Evolutionary conservation across 805 yeast genomes (phyloP), one percentile per base, ranked within the genome.

Genomic region (Hanseniaspora thailandica): DNA sequence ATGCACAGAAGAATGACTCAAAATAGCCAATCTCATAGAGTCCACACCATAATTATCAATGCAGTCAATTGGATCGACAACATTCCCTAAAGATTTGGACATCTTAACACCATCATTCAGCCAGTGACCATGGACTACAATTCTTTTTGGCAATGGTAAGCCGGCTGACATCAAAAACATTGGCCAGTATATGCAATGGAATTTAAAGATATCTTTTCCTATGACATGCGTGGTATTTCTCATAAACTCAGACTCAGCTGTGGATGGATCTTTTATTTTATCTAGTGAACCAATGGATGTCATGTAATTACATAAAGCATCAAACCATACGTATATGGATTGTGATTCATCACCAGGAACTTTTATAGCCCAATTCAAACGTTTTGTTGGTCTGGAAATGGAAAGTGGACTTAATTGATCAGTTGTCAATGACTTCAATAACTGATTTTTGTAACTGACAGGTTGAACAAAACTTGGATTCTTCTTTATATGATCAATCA

Each of bases 111-210:
- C 97, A 33, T 81, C 83, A 66, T 84, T 77, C 22, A 89, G 71
- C 97, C 97, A 93, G 66, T 93, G 98, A 5, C 94, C 82, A 69
- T 93, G 98, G 2, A 93, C 95, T 5, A 88, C 74, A 3, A 93
- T 76, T 55, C 80, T 82, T 40, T 74, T 69, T 0, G 97, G 97
- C 5, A 83, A 61, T 4, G 76, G 77, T 0, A 85, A 62, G 0
- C 75, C 83, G 0, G 94, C 93, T 0, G 96, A 96, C 75, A 89
- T 69, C 55, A 93, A 69, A 55, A 93, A 82, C 1, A 86, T 80
- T 0, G 97, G 97, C 98, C 98, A 93, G 62, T 86, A 88, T 13
- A 89, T 76, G 58, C 94, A 81, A 62, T 93, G 98, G 66, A 93
- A 93, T 58, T 87, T 73, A 44, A 78, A 73, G 47, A 93, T 93